Evolutionary conservation across 306 rosid species (phyloP).

Genomic region (Comarum palustre): DNA sequence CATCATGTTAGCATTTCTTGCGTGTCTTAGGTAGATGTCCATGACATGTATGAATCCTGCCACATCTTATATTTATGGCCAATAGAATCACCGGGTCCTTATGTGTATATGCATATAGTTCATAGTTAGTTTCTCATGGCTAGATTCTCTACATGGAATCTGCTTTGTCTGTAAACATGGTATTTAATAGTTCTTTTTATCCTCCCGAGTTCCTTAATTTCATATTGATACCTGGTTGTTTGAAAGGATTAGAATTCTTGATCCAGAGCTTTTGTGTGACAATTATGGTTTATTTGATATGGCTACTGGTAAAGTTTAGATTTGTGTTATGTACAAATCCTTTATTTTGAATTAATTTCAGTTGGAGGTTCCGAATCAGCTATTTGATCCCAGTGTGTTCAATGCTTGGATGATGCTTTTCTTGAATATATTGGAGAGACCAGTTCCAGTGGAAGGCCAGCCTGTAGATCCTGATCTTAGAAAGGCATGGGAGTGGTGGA

Average conservation of each 20-base stretch:
- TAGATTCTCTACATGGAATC: neutral
- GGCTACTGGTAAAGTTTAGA: neutral
- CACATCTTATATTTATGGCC: neutral
- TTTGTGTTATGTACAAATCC: neutral
- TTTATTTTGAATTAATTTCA: conserved; percentile 35
- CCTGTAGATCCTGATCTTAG: conserved; percentile 78
- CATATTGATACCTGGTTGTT: neutral
- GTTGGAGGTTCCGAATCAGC: conserved; percentile 96
- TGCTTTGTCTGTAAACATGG: neutral
- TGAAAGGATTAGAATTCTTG: neutral
- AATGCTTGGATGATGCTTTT: conserved; percentile 94
- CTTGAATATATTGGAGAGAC: conserved; percentile 78
- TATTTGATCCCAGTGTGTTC: conserved; percentile 74
- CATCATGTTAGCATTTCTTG: neutral
- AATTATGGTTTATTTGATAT: neutral
- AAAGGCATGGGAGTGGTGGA: conserved; percentile 99
- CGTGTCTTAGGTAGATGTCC: neutral
- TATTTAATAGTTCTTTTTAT: neutral
- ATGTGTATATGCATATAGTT: neutral
- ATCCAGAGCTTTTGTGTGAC: neutral
- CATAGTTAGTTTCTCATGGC: neutral
- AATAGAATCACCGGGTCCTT: neutral
- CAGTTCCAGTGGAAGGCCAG: conserved; percentile 91
- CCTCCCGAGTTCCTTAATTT: neutral
- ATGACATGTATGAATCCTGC: neutral